Evolutionary conservation across 129 eudicot genomes (phyloP).

Genomic region (Lonicera japonica): DNA sequence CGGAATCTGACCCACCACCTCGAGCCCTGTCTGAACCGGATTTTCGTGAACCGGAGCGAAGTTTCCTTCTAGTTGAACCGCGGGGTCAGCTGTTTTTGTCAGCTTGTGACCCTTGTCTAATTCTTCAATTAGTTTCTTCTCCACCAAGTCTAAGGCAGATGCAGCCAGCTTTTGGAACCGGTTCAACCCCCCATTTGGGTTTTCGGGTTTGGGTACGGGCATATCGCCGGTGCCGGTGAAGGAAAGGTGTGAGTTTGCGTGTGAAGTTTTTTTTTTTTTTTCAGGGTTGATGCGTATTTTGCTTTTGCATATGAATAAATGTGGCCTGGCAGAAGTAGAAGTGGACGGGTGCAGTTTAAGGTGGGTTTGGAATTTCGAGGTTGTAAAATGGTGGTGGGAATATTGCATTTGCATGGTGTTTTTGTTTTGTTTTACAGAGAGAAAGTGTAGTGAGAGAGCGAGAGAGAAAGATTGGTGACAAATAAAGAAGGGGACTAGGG

Average conservation of each 20-base stretch:
- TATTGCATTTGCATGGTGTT: slow-evolving; percentile 5
- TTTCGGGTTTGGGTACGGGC: not conserved
- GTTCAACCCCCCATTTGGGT: slow-evolving; percentile 21
- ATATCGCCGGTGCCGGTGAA: slow-evolving; percentile 8
- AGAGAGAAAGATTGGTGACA: too few species aligned
- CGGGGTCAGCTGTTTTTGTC: slow-evolving; percentile 36
- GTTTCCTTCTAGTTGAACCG: slow-evolving; percentile 55
- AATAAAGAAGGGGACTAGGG: not conserved
- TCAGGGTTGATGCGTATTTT: slow-evolving; percentile 27
- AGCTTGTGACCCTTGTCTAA: slow-evolving; percentile 32
- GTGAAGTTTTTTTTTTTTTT: slow-evolving; percentile 15
- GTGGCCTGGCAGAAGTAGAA: not conserved
- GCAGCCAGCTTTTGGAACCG: slow-evolving; percentile 57
- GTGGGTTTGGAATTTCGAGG: not conserved
- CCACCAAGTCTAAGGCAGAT: slow-evolving; percentile 34
- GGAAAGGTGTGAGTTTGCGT: not conserved
- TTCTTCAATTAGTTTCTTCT: slow-evolving; percentile 16
- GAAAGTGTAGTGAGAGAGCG: too few species aligned
- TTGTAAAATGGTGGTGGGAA: not conserved
- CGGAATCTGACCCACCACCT: slow-evolving; percentile 59
- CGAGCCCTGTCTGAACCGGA: slow-evolving; percentile 51
- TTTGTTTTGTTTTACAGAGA: not conserved
- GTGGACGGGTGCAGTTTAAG: not conserved
- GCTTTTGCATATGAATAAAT: slow-evolving; percentile 24
- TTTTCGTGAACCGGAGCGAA: slow-evolving; percentile 65